phyloP scores from a whole-genome alignment of 2,329 filamentous ascomycete species.

The Trichophyton mentagrophytes region DNA sequence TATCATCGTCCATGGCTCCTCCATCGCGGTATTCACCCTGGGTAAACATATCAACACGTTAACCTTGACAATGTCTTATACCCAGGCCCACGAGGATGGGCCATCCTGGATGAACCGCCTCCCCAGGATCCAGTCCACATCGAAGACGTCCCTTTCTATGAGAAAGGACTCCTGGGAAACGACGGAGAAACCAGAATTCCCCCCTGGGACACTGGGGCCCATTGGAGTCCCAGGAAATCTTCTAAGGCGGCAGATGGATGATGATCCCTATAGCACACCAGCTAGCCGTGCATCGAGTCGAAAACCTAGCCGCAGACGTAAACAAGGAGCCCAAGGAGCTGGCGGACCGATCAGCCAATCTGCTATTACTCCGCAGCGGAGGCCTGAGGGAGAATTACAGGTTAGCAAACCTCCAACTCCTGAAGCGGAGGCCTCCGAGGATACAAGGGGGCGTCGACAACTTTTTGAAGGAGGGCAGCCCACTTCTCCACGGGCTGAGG shows the following conservation, averaged over 20 bases:
- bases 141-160: slow-evolving; percentile 63
- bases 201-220: slow-evolving; percentile 59
- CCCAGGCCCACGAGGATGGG: slow-evolving; percentile 72
- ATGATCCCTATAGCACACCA: slow-evolving; percentile 51
- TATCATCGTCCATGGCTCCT: slow-evolving; percentile 94
- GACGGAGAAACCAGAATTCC: slow-evolving; percentile 46
- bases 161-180: slow-evolving; percentile 54
- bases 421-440: slow-evolving; percentile 10
- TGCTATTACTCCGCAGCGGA: slow-evolving; percentile 60
- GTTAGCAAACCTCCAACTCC: slow-evolving; percentile 14
- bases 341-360: slow-evolving; percentile 84
- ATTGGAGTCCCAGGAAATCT: slow-evolving; percentile 63
- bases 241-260: slow-evolving; percentile 62
- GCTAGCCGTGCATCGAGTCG: slow-evolving; percentile 45
- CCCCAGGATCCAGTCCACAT: slow-evolving; percentile 69
- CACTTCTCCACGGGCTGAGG: slow-evolving; percentile 35
- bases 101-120: slow-evolving; percentile 91
- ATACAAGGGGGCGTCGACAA: slow-evolving; percentile 10
- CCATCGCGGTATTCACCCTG: slow-evolving; percentile 90
- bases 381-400: slow-evolving; percentile 19
- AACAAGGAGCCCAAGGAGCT: slow-evolving; percentile 55
- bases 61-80: slow-evolving; percentile 92
- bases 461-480: slow-evolving; percentile 19
- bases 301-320: slow-evolving; percentile 44
- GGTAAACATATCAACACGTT: slow-evolving; percentile 97